Base-by-base conservation (phyloP, 1,284 basidiomycete species). In the Apiotrichum brassicae region DNA sequence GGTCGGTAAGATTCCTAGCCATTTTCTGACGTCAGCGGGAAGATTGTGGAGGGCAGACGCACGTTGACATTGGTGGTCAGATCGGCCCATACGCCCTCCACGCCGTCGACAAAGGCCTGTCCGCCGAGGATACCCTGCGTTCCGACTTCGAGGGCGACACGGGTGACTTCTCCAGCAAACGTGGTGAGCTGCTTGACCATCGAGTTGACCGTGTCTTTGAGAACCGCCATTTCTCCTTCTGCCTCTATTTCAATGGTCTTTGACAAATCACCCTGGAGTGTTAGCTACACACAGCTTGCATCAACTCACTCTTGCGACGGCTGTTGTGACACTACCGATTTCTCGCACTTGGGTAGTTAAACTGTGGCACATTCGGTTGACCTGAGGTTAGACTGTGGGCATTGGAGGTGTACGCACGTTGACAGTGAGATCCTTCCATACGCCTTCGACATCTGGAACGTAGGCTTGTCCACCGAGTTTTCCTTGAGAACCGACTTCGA, bases 331-430 rank as follows among this genome's bases (percentile, higher is more conserved):
- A 42, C 82, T 82, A 19, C 88, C 90, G 59, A 95, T 94, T 37
- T 83, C 87, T 55, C 92, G 83, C 61, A 97, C 91, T 81, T 97
- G 92, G 63, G 92, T 87, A 28, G 92, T 95, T 61, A 97, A 77
- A 57, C 85, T 88, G 25, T 85, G 82, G 75, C 90, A 94, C 90
- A 93, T 93, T 57, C 87, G 81, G 75, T 93, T 92, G 59, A 90
- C 87, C 83, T 90, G 63, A 16, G 16, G 23, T 33, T 23, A 22
- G 48, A 6, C 12, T 0, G 11, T 8, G 56, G 2, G 9, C 33
- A 35, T 4, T 34, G 4, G 33, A 7, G 33, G 8, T 34, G 6
- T 13, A 18, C 82, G 63, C 63, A 90, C 90, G 70, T 91, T 93
- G 51, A 83, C 79, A 50, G 92, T 90, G 64, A 95, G 76, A 68